Conservation (phyloP, 768 basidiomycete species). For the Naganishia onofrii region DNA sequence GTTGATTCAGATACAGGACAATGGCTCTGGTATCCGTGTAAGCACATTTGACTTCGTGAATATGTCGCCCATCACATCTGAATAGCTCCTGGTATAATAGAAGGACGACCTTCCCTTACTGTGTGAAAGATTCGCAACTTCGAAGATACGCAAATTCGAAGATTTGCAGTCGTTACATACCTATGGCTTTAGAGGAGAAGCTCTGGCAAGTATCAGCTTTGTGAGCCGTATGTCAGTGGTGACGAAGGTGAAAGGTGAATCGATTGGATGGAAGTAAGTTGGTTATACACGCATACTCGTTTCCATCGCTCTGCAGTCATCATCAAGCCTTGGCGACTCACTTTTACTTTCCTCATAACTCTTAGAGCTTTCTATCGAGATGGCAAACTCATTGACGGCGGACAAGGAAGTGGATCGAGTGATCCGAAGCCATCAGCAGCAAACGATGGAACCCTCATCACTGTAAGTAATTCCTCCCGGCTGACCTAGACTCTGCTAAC, state of each 20-base stretch:
- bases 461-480: slow-evolving; percentile 56
- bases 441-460: slow-evolving; percentile 88
- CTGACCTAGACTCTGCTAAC: not conserved
- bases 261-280: slow-evolving; percentile 89
- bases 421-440: slow-evolving; percentile 89
- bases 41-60: slow-evolving; percentile 44
- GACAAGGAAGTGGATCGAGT: slow-evolving; percentile 54
- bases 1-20: slow-evolving; percentile 90
- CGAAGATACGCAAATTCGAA: slow-evolving; percentile 79
- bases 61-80: not conserved
- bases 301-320: not conserved
- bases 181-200: slow-evolving; percentile 96
- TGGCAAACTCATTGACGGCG: slow-evolving; percentile 64
- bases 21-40: slow-evolving; percentile 90
- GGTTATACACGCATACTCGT: not conserved
- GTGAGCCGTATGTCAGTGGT: slow-evolving; percentile 77
- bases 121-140: slow-evolving; percentile 92
- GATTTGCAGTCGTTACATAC: slow-evolving; percentile 81
- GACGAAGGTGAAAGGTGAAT: slow-evolving; percentile 80
- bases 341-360: not conserved
- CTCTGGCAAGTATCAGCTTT: slow-evolving; percentile 91
- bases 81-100: slow-evolving; percentile 53
- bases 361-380: slow-evolving; percentile 76
- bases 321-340: not conserved
- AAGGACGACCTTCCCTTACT: slow-evolving; percentile 84